Conservation (phyloP, 139 green algal species). For the Edaphochlamys debaryana region DNA sequence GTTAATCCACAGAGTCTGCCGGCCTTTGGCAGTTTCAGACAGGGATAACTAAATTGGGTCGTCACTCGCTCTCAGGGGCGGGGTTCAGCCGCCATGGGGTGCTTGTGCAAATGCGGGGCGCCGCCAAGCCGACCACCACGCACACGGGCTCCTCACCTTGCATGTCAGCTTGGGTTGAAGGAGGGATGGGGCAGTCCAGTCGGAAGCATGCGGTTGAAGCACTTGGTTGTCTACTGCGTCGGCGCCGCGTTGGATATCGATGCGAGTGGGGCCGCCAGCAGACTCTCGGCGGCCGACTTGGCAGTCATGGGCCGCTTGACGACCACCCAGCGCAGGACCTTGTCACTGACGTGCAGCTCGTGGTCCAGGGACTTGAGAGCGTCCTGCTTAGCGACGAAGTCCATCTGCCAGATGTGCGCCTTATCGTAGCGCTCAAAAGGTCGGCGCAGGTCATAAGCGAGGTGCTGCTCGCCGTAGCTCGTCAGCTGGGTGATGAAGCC, state of each 20-base stretch:
- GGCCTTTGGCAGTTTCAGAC: conserved; percentile 71
- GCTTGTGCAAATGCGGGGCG: background rate
- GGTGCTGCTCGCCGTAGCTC: conserved; percentile 72
- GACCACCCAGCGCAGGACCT: conserved; percentile 76
- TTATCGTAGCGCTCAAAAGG: conserved; percentile 67
- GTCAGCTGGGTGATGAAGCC: conserved; percentile 80
- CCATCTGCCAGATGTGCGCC: conserved; percentile 85
- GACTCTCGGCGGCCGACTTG: background rate
- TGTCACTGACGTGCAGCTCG: conserved; percentile 72
- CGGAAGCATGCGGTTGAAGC: background rate
- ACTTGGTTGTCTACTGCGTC: background rate
- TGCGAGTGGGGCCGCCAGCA: background rate
- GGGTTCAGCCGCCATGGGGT: background rate
- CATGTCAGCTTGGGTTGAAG: background rate
- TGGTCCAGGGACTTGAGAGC: conserved; percentile 67
- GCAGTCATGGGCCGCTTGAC: conserved; percentile 59
- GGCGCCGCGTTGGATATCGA: too few species aligned
- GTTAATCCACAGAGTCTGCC: conserved; percentile 56
- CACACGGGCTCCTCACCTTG: background rate
- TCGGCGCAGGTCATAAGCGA: conserved; percentile 80
- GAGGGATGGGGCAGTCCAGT: background rate
- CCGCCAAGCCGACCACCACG: background rate
- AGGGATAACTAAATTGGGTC: conserved; percentile 81
- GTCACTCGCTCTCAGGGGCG: conserved; percentile 9
- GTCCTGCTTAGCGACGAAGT: conserved; percentile 65